Base-by-base conservation (phyloP, 805 yeast species). In the Cyberlindnera suaveolens region DNA sequence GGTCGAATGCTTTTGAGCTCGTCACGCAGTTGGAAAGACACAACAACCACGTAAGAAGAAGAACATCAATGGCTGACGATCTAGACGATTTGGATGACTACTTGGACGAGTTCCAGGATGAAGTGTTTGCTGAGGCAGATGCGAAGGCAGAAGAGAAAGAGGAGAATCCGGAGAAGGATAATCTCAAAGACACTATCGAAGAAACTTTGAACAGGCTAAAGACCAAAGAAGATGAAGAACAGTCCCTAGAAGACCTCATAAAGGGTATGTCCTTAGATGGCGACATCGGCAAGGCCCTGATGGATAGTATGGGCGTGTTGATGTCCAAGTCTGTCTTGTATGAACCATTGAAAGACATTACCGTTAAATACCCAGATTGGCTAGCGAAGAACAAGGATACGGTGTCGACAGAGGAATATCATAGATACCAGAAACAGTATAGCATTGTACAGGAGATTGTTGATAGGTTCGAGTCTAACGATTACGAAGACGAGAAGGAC, bases 271-370 rank as follows among this genome's bases (percentile, higher is more conserved):
- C 73, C 20, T 69, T 75, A 10, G 75, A 63, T 4, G 65, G 56
- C 3, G 69, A 58, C 6, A 74, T 82, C 63, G 68, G 82, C 20
- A 76, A 77, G 46, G 64, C 87, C 38, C 65, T 87, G 47, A 74
- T 72, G 16, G 87, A 85, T 31, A 80, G 91, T 79, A 70, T 91
- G 54, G 82, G 79, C 48, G 91, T 89, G 58, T 72, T 91, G 60
- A 77, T 93, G 7, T 78, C 93, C 5, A 91, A 89, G 57, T 90
- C 82, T 44, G 85, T 90, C 17, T 70, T 91, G 32, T 90, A 86
- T 58, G 95, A 84, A 52, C 96, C 98, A 3, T 73, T 91, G 65
- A 84, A 82, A 56, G 96, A 88, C 47, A 71, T 90, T 60, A 77
- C 81, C 50, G 65, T 68, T 11, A 86, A 85, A 57, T 87, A 80